Base-by-base conservation (phyloP, 192 early-diverging fungal genomes). In the Podila horticola region DNA sequence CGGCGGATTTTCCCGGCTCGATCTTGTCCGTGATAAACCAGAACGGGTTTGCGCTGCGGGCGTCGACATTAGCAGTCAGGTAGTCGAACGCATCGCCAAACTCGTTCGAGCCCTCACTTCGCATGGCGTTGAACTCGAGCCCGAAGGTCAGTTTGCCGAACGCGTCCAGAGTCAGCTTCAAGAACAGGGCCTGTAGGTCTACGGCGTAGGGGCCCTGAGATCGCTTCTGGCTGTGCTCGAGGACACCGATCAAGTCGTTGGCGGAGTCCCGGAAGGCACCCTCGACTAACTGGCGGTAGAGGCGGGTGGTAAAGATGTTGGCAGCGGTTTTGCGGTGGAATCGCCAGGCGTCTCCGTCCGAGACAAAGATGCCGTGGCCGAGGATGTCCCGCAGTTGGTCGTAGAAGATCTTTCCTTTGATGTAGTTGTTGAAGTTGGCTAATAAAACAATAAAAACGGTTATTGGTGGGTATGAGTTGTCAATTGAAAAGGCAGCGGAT, bases 361-460 rank as follows among this genome's bases (percentile, higher is more conserved):
- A 62, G 67, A 85, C 87, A 75, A 91, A 91, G 75, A 91, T 91
- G 8, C 90, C 90, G 22, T 75, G 51, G 26, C 90, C 90, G 7
- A 91, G 75, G n/a, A 89, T 38, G 62, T 86, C 85, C 15, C 65
- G 68, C 33, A 82, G 69, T 52, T 71, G 68, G 17, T 71, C 67
- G 1, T 24, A n/a, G 60, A 73, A 83, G 41, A 83, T 58, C 13
- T 65, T 66, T 17, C 82, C 82, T 34, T 83, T 81, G 52, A 81
- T 69, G 28, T 73, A 81, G 66, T 69, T 73, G 33, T 73, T 58
- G 26, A 79, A 79, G 63, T 79, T 79, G 20, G 58, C 75, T 79
- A 72, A 11, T 22, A 1, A 3, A 11, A n/a, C n/a, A n/a, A n/a
- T n/a, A 17, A 34, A 55, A 45, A 41, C 3, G 0, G 15, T 45